A percentile compares a stretch with the other conserved stretches of the same genome.
These are phyloP conservation scores for Dactylis glomerata DNA, from an alignment of 176 grass and related monocot species.

Conservation along the genomic window DNA sequence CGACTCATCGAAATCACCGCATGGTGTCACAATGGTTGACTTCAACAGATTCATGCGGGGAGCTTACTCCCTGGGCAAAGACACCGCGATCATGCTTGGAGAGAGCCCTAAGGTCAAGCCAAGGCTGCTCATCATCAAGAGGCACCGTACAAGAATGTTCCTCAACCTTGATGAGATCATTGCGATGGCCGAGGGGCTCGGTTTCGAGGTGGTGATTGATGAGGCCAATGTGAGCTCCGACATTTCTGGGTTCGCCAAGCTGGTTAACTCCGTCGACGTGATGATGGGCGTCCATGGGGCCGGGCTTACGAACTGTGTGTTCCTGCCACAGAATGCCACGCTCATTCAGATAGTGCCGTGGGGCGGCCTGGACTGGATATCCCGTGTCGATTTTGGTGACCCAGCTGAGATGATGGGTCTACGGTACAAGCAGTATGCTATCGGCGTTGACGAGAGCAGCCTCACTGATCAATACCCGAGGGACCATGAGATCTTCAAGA, in stretches of 20 bases:
- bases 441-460: slow-evolving; percentile 62
- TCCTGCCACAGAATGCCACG: slow-evolving; percentile 57
- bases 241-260: slow-evolving; percentile 45
- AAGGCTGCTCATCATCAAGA: slow-evolving; percentile 62
- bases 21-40: slow-evolving; percentile 49
- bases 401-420: slow-evolving; percentile 48
- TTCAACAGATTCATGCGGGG: slow-evolving; percentile 61
- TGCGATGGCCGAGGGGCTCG: slow-evolving; percentile 42
- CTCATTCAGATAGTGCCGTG: slow-evolving; percentile 64
- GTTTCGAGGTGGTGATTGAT: slow-evolving; percentile 64
- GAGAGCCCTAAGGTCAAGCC: slow-evolving; percentile 45
- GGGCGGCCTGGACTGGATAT: slow-evolving; percentile 53
- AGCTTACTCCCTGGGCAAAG: slow-evolving; percentile 46
- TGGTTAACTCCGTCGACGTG: slow-evolving; percentile 68
- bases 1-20: slow-evolving; percentile 38
- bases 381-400: slow-evolving; percentile 40
- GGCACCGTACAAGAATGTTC: slow-evolving; percentile 53
- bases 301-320: slow-evolving; percentile 67
- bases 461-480: slow-evolving; percentile 61
- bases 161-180: slow-evolving; percentile 58
- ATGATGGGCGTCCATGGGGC: slow-evolving; percentile 78
- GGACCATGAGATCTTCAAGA: slow-evolving; percentile 63
- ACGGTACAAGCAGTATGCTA: slow-evolving; percentile 63
- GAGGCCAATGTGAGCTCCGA: slow-evolving; percentile 59
- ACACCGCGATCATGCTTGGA: slow-evolving; percentile 11